Conservation (phyloP, 1,139 yeast genomes). For the Geotrichum bryndzae region DNA sequence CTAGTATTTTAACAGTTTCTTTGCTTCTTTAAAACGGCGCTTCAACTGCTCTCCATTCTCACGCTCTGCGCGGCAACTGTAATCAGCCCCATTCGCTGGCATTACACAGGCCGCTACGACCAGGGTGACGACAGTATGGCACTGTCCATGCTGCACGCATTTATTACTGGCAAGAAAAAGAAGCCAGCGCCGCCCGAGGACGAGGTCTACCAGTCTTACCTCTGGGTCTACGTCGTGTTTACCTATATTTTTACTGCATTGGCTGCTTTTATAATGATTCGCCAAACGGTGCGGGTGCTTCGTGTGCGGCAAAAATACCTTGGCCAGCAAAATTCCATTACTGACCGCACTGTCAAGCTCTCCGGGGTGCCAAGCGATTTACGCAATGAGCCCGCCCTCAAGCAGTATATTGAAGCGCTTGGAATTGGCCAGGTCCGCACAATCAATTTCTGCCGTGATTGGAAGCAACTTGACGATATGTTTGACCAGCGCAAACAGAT, state of each 20-base stretch:
- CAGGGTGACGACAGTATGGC: slow-evolving; percentile 41
- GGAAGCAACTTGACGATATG: slow-evolving; percentile 65
- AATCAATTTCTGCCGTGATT: slow-evolving; percentile 74
- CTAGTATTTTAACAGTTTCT: slow-evolving; percentile 29
- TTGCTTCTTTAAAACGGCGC: slow-evolving; percentile 76
- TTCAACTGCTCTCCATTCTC: slow-evolving; percentile 52
- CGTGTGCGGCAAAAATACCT: slow-evolving; percentile 72
- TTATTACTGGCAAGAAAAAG: neutral
- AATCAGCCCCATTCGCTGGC: slow-evolving; percentile 67
- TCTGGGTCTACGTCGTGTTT: slow-evolving; percentile 79
- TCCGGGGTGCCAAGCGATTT: slow-evolving; percentile 84
- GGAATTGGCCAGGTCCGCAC: slow-evolving; percentile 75
- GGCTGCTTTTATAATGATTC: slow-evolving; percentile 54
- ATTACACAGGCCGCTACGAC: slow-evolving; percentile 63
- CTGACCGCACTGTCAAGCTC: slow-evolving; percentile 83
- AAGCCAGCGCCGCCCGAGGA: neutral
- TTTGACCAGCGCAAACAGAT: slow-evolving; percentile 53
- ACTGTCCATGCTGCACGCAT: neutral
- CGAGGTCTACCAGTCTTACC: slow-evolving; percentile 31
- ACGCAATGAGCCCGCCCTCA: slow-evolving; percentile 61
- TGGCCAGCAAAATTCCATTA: slow-evolving; percentile 82
- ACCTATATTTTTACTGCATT: slow-evolving; percentile 76
- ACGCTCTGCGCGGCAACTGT: slow-evolving; percentile 57
- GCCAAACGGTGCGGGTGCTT: slow-evolving; percentile 67
- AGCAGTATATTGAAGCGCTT: slow-evolving; percentile 65